Conservation (phyloP, 495 filamentous ascomycete species). For the Oleoguttula mirabilis region DNA sequence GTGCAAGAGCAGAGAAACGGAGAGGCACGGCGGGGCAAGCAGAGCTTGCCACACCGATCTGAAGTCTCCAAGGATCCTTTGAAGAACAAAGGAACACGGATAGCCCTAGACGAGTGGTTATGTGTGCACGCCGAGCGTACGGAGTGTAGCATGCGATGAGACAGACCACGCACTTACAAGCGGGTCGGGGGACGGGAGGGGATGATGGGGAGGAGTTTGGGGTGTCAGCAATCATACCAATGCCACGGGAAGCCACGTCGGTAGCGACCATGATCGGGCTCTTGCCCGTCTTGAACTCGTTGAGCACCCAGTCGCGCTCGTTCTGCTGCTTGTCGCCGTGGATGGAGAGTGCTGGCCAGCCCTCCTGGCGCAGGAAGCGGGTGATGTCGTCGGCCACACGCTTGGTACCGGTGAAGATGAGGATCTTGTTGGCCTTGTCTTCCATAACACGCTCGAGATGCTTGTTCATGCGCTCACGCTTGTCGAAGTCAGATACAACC, state of each 20-base stretch:
- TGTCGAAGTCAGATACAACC: constrained; percentile 89
- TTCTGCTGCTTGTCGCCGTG: constrained; percentile 99
- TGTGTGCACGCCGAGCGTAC: constrained; percentile 59
- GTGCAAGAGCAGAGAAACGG: constrained; percentile 49
- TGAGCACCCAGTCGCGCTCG: constrained; percentile 98
- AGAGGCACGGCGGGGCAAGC: constrained; percentile 55
- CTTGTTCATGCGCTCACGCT: constrained; percentile 94
- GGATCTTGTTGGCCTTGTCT: constrained; percentile 78
- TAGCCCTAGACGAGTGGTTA: constrained; percentile 70
- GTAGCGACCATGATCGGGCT: constrained; percentile 96
- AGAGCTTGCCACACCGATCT: constrained; percentile 49
- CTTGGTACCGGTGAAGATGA: constrained; percentile 97
- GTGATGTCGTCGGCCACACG: constrained; percentile 97
- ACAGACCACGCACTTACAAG: constrained; percentile 42
- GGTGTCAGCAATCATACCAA: constrained; percentile 83
- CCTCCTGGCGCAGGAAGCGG: constrained; percentile 94
- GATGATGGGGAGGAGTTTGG: constrained; percentile 35
- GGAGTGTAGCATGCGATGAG: constrained; percentile 30
- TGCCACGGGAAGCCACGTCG: constrained; percentile 96
- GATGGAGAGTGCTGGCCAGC: constrained; percentile 96
- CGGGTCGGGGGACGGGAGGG: constrained; percentile 29
- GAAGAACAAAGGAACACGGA: constrained; percentile 67
- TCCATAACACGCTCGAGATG: constrained; percentile 98
- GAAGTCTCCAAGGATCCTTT: constrained; percentile 75
- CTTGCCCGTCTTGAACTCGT: constrained; percentile 96